Evolutionary conservation across 331 rosid genomes (phyloP).

Genomic region (Arachis monticola): DNA sequence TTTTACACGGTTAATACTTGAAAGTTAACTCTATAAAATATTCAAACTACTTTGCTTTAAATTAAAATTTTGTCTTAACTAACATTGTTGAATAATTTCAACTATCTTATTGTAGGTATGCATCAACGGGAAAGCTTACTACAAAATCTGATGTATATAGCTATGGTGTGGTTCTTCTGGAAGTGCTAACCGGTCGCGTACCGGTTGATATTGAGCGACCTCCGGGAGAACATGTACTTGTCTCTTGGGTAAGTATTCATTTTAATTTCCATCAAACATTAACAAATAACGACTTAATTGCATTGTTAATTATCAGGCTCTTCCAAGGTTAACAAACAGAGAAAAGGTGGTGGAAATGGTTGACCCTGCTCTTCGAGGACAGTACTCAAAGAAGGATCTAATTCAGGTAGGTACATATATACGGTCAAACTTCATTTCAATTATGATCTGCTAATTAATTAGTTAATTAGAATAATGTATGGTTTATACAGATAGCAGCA

Average conservation of each 20-base stretch:
- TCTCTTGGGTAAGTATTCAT: conserved; percentile 75
- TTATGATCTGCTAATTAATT: neutral
- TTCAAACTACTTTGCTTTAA: too few species aligned
- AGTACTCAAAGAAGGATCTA: conserved; percentile 86
- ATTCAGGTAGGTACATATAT: conserved; percentile 50
- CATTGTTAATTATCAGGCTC: conserved; percentile 61
- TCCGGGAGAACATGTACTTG: conserved; percentile 90
- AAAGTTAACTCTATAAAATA: too few species aligned
- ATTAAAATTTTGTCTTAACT: too few species aligned
- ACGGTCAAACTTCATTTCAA: conserved; percentile 41
- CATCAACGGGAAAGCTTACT: conserved; percentile 88
- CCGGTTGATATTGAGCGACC: conserved; percentile 84
- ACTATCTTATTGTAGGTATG: conserved; percentile 61
- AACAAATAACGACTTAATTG: too few species aligned
- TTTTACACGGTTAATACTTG: too few species aligned
- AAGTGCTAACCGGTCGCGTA: conserved; percentile 88
- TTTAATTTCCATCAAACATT: neutral
- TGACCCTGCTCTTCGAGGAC: conserved; percentile 80
- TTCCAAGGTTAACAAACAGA: conserved; percentile 88
- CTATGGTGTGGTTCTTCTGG: conserved; percentile 93
- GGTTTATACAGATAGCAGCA: conserved; percentile 72
- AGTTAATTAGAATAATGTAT: neutral
- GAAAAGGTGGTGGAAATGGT: conserved; percentile 87
- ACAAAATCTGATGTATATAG: conserved; percentile 94
- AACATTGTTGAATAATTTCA: too few species aligned